phyloP scores from a whole-genome alignment of 768 basidiomycete genomes.

The Floccularia luteovirens region DNA sequence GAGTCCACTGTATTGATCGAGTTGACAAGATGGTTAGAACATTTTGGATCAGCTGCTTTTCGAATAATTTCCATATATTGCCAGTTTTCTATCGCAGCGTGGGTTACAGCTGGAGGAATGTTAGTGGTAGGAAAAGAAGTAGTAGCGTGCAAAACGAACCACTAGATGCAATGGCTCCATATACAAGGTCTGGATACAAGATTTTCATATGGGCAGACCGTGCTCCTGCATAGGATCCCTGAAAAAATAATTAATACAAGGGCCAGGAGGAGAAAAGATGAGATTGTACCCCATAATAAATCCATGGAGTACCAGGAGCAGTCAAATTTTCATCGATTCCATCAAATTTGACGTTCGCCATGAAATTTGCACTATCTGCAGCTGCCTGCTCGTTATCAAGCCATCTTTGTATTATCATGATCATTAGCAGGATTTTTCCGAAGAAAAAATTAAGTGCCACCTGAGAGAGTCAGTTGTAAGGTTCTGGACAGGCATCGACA shows the following conservation, averaged over 20 bases:
- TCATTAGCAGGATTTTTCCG: conserved; percentile 1
- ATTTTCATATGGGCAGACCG: conserved; percentile 88
- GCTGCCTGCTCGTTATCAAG: conserved; percentile 85
- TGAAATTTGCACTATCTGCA: conserved; percentile 90
- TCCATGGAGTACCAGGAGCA: conserved; percentile 74
- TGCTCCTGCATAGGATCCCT: conserved; percentile 91
- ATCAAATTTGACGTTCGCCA: conserved; percentile 68
- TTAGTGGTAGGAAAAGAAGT: conserved; percentile 2
- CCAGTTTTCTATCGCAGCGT: conserved; percentile 76
- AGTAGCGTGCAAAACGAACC: conserved; percentile 34
- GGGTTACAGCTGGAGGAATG: conserved; percentile 60
- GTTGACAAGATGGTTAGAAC: conserved; percentile 49
- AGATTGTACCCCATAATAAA: conserved; percentile 79
- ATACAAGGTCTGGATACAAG: conserved; percentile 84
- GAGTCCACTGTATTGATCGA: conserved; percentile 54
- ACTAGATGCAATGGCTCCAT: conserved; percentile 83
- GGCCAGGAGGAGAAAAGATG: background rate
- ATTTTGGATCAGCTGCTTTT: conserved; percentile 54
- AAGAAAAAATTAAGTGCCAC: conserved; percentile 21
- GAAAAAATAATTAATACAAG: conserved; percentile 6
- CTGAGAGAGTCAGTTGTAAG: conserved; percentile 80
- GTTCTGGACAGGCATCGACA: conserved; percentile 69
- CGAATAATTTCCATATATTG: conserved; percentile 86
- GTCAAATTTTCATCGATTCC: conserved; percentile 68
- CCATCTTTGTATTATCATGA: conserved; percentile 56